Base-by-base conservation (phyloP, 2,329 filamentous ascomycete species). In the Cladophialophora carrionii region DNA sequence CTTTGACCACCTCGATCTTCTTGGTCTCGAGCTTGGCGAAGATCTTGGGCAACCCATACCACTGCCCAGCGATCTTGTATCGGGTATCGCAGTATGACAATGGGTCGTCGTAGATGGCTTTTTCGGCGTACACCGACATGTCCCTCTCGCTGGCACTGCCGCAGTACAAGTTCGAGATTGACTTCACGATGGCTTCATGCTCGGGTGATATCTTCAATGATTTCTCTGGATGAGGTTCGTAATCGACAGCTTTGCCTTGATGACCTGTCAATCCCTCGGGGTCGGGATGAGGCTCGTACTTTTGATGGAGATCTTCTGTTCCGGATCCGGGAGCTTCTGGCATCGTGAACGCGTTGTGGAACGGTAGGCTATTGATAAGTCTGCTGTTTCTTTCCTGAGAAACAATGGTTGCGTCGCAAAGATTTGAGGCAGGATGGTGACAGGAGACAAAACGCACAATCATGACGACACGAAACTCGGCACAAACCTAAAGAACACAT, bases 81-180 rank as follows among this genome's bases (percentile, higher is more conserved):
- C 80, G 71, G 0, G 78, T 82, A 70, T 84, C 80, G 68, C 80
- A 83, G 68, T 80, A 83, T 65, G 78, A 80, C 71, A 77, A 81
- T 1, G 79, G 79, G 68, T 83, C 80, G 61, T 83, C 80, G 66
- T 82, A 82, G 26, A 82, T 72, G 1, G 79, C 74, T 57, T 80
- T 75, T 49, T 77, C 74, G 2, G 78, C 78, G 67, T 83, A 84
- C 1, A 83, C 81, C 51, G 75, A 72, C 78, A 84, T 83, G 66
- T 84, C 79, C 12, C 80, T 72, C 67, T 83, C 78, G 61, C 74
- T 79, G 4, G 79, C 79, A 59, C 79, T 80, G 22, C 81, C 80
- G 49, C 76, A 78, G 69, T 83, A 84, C 0, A 84, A 72, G 8
- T 75, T 77, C 24, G 74, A 74, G 59, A 83, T 82, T 3, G 73